These are phyloP conservation scores for Trichoderma lentiforme DNA, from an alignment of 2,329 filamentous ascomycete species.

Conservation along the genomic window DNA sequence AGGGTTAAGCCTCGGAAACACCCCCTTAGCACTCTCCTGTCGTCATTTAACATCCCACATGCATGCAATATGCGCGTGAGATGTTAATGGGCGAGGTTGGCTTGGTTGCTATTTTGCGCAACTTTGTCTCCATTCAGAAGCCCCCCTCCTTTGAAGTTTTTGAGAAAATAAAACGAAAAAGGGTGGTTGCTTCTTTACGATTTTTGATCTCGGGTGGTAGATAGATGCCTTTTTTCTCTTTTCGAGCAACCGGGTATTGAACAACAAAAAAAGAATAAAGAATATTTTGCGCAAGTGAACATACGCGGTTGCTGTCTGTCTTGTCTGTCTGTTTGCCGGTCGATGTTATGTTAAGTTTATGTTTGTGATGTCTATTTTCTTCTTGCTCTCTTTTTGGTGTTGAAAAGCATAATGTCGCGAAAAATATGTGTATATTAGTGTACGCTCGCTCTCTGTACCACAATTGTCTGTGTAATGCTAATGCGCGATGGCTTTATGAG, in stretches of 20 bases:
- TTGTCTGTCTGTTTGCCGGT: constrained; percentile 19
- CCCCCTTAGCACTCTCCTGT: not conserved
- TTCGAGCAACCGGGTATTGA: constrained; percentile 4
- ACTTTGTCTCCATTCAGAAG: constrained; percentile 21
- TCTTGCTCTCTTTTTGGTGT: not conserved
- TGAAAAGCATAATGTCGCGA: not conserved
- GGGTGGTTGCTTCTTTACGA: not conserved
- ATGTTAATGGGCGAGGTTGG: constrained; percentile 6
- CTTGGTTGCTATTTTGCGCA: constrained; percentile 18
- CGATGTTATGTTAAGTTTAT: constrained; percentile 19
- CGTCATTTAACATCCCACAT: not conserved
- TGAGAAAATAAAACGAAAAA: constrained; percentile 23
- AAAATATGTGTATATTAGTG: not conserved
- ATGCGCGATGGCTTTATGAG: not conserved
- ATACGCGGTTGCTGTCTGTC: constrained; percentile 21
- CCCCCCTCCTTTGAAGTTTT: not conserved
- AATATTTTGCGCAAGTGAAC: constrained; percentile 15
- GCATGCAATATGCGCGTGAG: constrained; percentile 16
- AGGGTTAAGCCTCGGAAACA: constrained; percentile 57
- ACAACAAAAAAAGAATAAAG: constrained; percentile 8
- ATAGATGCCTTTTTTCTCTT: constrained; percentile 3
- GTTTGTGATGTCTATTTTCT: not conserved
- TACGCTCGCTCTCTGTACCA: not conserved
- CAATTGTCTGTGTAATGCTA: not conserved
- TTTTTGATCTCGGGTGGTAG: constrained; percentile 14